A percentile compares a stretch with the other conserved stretches of the same genome.
phyloP scores from a whole-genome alignment of 148 eudicot genomes.

The Cornus florida region DNA sequence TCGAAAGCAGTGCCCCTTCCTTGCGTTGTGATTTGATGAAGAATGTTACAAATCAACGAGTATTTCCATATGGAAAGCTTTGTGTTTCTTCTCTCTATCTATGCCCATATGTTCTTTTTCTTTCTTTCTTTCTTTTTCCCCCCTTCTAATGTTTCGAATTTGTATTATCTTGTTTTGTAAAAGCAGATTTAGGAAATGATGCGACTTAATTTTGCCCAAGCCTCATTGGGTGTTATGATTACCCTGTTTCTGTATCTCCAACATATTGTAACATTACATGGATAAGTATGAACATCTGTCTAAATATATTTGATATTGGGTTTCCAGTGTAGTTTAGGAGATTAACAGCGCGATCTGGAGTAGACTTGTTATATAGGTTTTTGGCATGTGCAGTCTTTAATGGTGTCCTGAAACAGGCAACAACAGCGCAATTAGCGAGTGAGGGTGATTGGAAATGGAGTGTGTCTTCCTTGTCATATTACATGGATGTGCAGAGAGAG shows the following conservation, averaged over 20 bases:
- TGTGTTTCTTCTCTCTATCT: background rate
- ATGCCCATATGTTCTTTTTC: slow-evolving; percentile 7
- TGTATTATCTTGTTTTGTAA: slow-evolving; percentile 16
- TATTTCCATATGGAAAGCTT: slow-evolving; percentile 25
- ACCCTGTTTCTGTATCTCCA: slow-evolving; percentile 4
- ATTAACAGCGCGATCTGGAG: background rate
- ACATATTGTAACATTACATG: slow-evolving; percentile 9
- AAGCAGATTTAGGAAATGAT: slow-evolving; percentile 19
- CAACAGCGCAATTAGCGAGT: background rate
- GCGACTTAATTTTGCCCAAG: background rate
- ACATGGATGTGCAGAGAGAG: too few relatives aligned
- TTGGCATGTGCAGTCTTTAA: background rate
- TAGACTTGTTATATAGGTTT: too few relatives aligned
- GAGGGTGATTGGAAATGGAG: too few relatives aligned
- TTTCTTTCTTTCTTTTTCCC: background rate
- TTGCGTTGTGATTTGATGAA: slow-evolving; percentile 32
- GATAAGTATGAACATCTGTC: background rate
- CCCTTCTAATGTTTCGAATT: background rate
- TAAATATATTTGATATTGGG: slow-evolving; percentile 12
- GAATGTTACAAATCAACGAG: slow-evolving; percentile 16
- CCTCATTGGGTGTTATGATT: background rate
- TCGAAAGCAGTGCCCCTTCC: slow-evolving; percentile 54
- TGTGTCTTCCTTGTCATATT: too few relatives aligned
- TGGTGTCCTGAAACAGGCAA: background rate
- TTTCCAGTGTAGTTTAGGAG: slow-evolving; percentile 4